Base-by-base conservation (phyloP, 2,329 filamentous ascomycete species). In the Biscogniauxia mediterranea region DNA sequence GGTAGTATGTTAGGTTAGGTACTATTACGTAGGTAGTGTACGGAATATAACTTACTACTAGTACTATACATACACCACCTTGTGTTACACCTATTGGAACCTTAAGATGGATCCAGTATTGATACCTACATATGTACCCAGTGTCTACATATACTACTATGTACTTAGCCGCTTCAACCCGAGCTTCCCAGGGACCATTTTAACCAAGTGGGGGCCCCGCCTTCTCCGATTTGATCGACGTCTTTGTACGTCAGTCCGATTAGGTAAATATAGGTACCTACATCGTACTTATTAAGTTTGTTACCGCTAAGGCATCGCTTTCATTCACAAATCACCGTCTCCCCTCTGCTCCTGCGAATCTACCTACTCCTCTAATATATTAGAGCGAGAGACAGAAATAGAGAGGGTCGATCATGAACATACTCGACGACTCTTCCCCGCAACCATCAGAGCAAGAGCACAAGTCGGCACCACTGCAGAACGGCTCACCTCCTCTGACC, bases 401-500 rank as follows among this genome's bases (percentile, higher is more conserved):
- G 38, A 46, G 38, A 46, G 38, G 38, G 15, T n/a, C 50, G 21
- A 52, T 25, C 50, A 52, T 52, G 50, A 52, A 52, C 50, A 52
- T 52, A 9, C 21, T 19, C 46, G 52, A 19, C 54, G 58, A 26
- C 56, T 52, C 38, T 17, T 46, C 38, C 38, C 17, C 38, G 13
- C 28, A 32, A 32, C 28, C 28, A 9, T 32, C 28, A 32, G 3
- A 32, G 28, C 28, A 32, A 32, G 28, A 13, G 28, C 28, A 32
- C 28, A 32, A 32, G 28, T 9, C 28, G 7, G 28, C 28, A 32
- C 2, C 28, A 9, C 28, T 32, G 28, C 38, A 52, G 20, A 26
- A 56, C 63, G 58, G 64, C 21, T 62, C 60, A 38, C 63, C 66
- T 55, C 61, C 68, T 53, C 62, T 67, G 51, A 65, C 62, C 56